These are phyloP conservation scores for Trichosanthes cucumerina DNA, from an alignment of 306 rosid genomes.

Conservation along the genomic window DNA sequence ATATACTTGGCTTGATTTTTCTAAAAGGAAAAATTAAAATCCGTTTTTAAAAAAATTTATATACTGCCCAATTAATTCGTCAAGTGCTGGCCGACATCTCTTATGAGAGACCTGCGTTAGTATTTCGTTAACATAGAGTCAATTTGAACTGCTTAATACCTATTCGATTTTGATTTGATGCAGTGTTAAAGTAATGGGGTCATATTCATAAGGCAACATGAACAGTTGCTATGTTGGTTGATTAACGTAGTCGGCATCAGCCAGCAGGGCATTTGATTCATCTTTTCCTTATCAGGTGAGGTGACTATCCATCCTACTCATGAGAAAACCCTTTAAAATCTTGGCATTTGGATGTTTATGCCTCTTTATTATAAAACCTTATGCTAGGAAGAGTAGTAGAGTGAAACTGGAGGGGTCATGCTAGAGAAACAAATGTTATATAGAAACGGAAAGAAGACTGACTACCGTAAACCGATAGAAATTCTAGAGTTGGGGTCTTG, in stretches of 20 bases:
- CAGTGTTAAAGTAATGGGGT: not conserved
- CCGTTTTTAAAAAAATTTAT: not conserved
- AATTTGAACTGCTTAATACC: not conserved
- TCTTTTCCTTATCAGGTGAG: not conserved
- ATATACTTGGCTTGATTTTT: not conserved
- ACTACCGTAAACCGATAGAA: too few relatives aligned
- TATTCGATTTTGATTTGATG: not conserved
- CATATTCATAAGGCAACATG: not conserved
- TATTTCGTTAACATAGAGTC: not conserved
- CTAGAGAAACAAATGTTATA: too few relatives aligned
- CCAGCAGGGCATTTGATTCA: not conserved
- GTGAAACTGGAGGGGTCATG: too few relatives aligned
- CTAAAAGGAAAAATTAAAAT: not conserved
- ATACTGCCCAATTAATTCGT: not conserved
- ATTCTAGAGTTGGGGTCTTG: too few relatives aligned
- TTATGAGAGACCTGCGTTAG: not conserved
- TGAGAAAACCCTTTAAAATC: not conserved
- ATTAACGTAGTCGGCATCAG: not conserved
- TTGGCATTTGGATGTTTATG: not conserved
- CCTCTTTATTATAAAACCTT: not conserved
- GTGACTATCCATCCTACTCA: not conserved
- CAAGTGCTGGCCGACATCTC: not conserved
- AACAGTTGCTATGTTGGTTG: not conserved
- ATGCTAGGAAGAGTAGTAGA: not conserved
- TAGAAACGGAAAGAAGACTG: too few relatives aligned